Evolutionary conservation across 352 stramenopile species (phyloP).

Genomic region (Phytophthora pistaciae): DNA sequence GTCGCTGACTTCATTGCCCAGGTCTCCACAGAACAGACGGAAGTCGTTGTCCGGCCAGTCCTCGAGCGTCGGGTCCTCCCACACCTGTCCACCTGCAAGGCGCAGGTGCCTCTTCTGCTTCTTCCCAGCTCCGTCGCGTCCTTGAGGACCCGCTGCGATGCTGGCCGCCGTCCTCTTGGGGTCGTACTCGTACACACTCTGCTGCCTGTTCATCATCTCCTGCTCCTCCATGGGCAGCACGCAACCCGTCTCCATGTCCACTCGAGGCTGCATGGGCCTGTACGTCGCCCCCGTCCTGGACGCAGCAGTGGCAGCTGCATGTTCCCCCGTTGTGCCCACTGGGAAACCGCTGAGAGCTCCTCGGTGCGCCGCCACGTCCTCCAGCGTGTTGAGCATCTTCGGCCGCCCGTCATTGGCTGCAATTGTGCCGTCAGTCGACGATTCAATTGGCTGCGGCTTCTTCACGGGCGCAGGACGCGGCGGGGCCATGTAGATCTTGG

Average conservation of each 20-base stretch:
- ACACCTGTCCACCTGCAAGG: constrained; percentile 89
- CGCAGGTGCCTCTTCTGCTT: constrained; percentile 69
- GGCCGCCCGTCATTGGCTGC: constrained; percentile 11
- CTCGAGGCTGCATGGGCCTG: constrained; percentile 44
- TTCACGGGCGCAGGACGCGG: constrained; percentile 65
- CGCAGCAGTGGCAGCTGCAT: constrained; percentile 34
- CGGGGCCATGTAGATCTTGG: constrained; percentile 77
- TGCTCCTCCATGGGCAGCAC: constrained; percentile 76
- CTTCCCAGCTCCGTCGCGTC: neutral
- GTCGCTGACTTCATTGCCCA: constrained; percentile 94
- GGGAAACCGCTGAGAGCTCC: constrained; percentile 80
- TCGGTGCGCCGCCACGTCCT: constrained; percentile 54
- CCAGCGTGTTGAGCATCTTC: constrained; percentile 55
- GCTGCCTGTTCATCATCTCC: constrained; percentile 84
- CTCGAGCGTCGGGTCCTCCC: constrained; percentile 92
- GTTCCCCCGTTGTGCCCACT: constrained; percentile 57
- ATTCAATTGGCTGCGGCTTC: constrained; percentile 10
- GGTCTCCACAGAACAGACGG: constrained; percentile 95
- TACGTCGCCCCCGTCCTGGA: neutral
- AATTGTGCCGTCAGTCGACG: neutral
- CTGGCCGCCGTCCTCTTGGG: constrained; percentile 53
- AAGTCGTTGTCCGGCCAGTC: constrained; percentile 98
- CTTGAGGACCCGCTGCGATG: constrained; percentile 23
- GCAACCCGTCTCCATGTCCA: constrained; percentile 80
- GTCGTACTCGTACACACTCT: constrained; percentile 89